phyloP scores from a whole-genome alignment of 495 filamentous ascomycete species.

The Aspergillus diversus region DNA sequence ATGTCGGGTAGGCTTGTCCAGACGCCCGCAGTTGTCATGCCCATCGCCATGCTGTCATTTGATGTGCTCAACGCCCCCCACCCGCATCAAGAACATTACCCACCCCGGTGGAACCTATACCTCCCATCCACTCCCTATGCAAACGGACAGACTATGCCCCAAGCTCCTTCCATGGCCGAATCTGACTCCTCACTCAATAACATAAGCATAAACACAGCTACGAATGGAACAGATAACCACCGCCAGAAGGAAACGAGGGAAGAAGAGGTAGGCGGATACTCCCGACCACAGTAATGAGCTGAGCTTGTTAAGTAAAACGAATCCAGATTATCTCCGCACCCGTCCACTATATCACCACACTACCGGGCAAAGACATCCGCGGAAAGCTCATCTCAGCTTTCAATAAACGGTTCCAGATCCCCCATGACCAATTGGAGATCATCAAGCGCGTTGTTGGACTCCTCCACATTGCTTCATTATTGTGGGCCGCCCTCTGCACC shows the following conservation, averaged over 20 bases:
- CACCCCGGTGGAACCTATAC: too few species aligned
- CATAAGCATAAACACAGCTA: too few species aligned
- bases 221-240: neutral
- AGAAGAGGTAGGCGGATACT: neutral
- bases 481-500: constrained; percentile 42
- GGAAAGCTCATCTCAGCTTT: constrained; percentile 77
- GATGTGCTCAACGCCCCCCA: too few species aligned
- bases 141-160: too few species aligned
- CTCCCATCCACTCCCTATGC: too few species aligned
- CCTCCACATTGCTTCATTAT: constrained; percentile 83
- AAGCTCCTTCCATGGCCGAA: too few species aligned
- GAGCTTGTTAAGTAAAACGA: neutral
- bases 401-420: constrained; percentile 83
- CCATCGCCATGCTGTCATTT: too few species aligned
- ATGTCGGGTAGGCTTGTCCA: too few species aligned
- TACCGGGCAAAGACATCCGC: constrained; percentile 85
- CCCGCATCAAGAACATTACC: too few species aligned
- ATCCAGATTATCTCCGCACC: constrained; percentile 11
- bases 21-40: too few species aligned
- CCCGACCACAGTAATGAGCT: neutral
- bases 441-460: constrained; percentile 83
- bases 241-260: neutral
- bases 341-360: constrained; percentile 63
- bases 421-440: constrained; percentile 65
- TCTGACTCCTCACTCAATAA: too few species aligned